Conservation (phyloP, 1,284 basidiomycete species). For the Apiotrichum veenhuisii region DNA sequence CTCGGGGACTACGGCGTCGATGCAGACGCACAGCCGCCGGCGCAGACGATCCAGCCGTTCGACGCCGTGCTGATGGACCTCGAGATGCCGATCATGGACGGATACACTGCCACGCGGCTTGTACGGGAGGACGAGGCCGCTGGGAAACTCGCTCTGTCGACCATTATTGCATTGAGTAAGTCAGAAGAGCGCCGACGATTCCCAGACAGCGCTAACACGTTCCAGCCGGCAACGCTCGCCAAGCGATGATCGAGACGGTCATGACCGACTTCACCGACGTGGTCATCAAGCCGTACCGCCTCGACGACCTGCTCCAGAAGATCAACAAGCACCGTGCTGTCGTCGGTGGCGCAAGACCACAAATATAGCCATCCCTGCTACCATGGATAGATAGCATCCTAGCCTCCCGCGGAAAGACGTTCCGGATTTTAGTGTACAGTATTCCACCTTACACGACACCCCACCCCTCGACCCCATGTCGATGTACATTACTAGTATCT, state of each 20-base stretch:
- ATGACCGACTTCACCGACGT: conserved; percentile 38
- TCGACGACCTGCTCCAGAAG: conserved; percentile 34
- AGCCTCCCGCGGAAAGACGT: too few species aligned
- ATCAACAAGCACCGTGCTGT: conserved; percentile 10
- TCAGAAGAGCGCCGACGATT: not conserved
- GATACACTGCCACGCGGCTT: conserved; percentile 12
- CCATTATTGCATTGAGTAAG: conserved; percentile 21
- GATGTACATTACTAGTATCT: too few species aligned
- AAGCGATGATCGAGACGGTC: conserved; percentile 16
- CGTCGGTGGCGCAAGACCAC: not conserved
- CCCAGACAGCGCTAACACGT: not conserved
- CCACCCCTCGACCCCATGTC: too few species aligned
- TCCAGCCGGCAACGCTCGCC: conserved; percentile 22
- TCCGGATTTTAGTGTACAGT: too few species aligned
- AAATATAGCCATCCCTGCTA: too few species aligned
- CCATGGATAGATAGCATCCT: too few species aligned
- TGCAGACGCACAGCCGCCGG: not conserved
- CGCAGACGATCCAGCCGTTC: conserved; percentile 16
- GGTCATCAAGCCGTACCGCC: conserved; percentile 41
- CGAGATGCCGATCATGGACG: conserved; percentile 43
- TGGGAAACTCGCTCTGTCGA: conserved; percentile 1
- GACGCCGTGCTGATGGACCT: conserved; percentile 49
- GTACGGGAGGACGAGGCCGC: conserved; percentile 16
- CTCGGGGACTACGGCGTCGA: not conserved
- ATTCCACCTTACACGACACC: too few species aligned